Evolutionary conservation across 164 flowering plant species (phyloP), one percentile per base, ranked within the genome.

Genomic region (Tetrastigma voinierianum): DNA sequence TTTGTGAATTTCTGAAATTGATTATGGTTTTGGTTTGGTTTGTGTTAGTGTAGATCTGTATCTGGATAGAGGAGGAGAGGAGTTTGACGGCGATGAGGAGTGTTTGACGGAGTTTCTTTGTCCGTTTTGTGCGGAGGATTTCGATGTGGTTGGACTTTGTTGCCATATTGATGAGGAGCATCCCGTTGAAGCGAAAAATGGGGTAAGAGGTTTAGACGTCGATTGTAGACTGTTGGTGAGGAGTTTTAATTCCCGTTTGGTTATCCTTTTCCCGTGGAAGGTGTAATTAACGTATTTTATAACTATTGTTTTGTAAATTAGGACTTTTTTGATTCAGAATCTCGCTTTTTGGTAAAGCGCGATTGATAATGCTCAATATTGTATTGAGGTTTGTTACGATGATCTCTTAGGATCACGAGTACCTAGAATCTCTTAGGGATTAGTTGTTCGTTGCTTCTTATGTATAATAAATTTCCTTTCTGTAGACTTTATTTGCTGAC

Each of bases 111-210:
- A 82, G 74, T 84, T 58, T 71, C n/a, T 77, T 1, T 87, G 91
- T 47, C 91, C 91, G 0, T 87, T 83, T 44, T 87, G 91, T 48
- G 84, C 81, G 6, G 91, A 87, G 65, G 85, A 83, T 69, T 84
- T 80, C 48, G 91, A 87, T 57, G 59, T 82, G 9, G 85, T 87
- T 32, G 87, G 87, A 24, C 82, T 87, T 4, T 87, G 82, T 66
- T 85, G 87, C 60, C 91, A 87, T 72, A 82, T 87, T 60, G 89
- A 84, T 51, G 91, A 87, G 24, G 86, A 84, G 67, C 91, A 87
- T 76, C 83, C 82, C 6, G 71, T 82, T 49, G 83, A 81, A 63
- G 75, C 77, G 43, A 83, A 77, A 62, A 74, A 78, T 57, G 91
- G 89, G 87, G 91, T 87, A 75, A 57, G 4, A 55, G 54, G 58